Evolutionary conservation across 495 filamentous ascomycete species (phyloP), one percentile per base, ranked within the genome.

Genomic region (Trichocladium antarcticum): DNA sequence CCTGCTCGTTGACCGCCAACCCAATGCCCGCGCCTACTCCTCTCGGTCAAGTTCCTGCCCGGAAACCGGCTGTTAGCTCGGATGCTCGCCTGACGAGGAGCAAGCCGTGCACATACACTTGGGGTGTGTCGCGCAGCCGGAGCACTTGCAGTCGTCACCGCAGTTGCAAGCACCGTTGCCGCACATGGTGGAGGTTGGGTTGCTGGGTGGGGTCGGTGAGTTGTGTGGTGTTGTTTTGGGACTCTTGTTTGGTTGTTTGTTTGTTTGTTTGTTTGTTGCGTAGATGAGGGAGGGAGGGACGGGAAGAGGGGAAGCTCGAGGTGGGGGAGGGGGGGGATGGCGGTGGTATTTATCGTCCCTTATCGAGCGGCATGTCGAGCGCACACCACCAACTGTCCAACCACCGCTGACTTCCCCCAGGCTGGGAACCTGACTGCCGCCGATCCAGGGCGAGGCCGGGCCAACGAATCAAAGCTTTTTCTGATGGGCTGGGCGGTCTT

Each of bases 121-220:
- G 51, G 14, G 0, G 54, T 61, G 57, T 17, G 20, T 38, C 39
- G 41, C 2, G 59, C 59, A 62, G 44, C 45, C 47, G 36, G 53
- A 51, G 54, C 59, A 62, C 15, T 34, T 14, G 55, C 59, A 62
- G 34, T 35, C 20, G 46, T 38, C 37, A 9, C 51, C 24, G 24
- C 24, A 27, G 4, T 27, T 3, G 24, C 24, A 27, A 3, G 3
- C 24, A 4, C 24, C 24, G 24, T 8, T 27, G 24, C 24, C 57
- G 52, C 59, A 62, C 59, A 60, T 62, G 35, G 37, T 58, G 51
- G 48, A 32, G 16, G 48, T 44, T 47, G 39, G 20, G 34, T 47
- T 29, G 37, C 36, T 44, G 22, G 31, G 40, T 24, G 8, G 9
- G 31, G 14, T 27, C 15, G 43, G 32, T 44, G 32, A 38, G 29